Evolutionary conservation across 805 yeast genomes (phyloP).

Genomic region (Starmerella roubikii): DNA sequence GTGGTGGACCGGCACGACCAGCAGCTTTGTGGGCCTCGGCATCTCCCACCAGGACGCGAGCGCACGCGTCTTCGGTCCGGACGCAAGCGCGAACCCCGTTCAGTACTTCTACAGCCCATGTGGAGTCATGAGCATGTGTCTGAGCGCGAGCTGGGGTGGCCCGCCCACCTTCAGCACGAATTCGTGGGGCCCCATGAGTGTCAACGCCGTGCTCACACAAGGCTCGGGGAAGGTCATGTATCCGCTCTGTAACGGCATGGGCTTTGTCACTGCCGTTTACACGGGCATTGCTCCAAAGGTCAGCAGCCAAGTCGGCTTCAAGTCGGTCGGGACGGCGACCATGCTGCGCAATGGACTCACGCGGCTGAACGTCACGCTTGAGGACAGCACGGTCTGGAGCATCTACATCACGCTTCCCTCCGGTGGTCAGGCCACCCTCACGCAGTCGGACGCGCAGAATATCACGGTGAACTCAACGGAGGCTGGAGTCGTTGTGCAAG

Average conservation of each 20-base stretch:
- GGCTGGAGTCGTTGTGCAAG: slow-evolving; percentile 19
- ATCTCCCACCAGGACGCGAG: slow-evolving; percentile 41
- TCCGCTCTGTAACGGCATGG: slow-evolving; percentile 73
- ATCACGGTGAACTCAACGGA: slow-evolving; percentile 37
- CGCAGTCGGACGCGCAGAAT: slow-evolving; percentile 27
- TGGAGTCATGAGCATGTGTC: slow-evolving; percentile 39
- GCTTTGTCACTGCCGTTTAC: slow-evolving; percentile 57
- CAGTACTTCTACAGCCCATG: slow-evolving; percentile 45
- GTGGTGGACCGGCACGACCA: slow-evolving; percentile 35
- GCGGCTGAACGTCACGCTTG: slow-evolving; percentile 31
- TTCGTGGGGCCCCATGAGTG: slow-evolving; percentile 21
- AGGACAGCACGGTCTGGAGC: slow-evolving; percentile 36
- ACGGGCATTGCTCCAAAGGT: slow-evolving; percentile 37
- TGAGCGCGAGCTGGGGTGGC: slow-evolving; percentile 39
- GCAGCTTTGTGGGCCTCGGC: slow-evolving; percentile 42
- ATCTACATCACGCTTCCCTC: slow-evolving; percentile 34
- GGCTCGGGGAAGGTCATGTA: slow-evolving; percentile 27
- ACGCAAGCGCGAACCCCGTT: slow-evolving; percentile 29
- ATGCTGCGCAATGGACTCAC: slow-evolving; percentile 22
- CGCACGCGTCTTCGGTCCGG: slow-evolving; percentile 35
- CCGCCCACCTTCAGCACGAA: slow-evolving; percentile 35
- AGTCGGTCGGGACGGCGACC: slow-evolving; percentile 27
- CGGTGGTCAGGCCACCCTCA: slow-evolving; percentile 25
- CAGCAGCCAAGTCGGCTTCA: slow-evolving; percentile 36
- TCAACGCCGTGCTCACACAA: slow-evolving; percentile 15